Conservation (phyloP, 257 asterid genomes). For the Plantago major region DNA sequence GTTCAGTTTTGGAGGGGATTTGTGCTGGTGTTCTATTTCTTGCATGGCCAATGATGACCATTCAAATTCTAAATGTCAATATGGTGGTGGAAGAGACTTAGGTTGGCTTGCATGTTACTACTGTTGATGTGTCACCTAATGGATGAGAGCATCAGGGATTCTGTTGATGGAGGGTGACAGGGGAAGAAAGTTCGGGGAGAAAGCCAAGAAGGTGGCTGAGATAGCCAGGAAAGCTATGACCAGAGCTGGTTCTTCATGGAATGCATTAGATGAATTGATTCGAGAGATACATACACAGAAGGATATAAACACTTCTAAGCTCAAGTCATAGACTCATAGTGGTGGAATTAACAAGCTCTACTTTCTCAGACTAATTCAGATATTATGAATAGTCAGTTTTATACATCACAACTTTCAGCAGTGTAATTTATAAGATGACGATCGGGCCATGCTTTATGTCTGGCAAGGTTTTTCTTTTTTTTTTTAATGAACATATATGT, state of each 20-base stretch:
- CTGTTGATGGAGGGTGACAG: constrained; percentile 50
- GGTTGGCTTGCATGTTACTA: constrained; percentile 37
- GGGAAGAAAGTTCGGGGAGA: constrained; percentile 37
- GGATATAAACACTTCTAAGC: no score
- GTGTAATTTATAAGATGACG: no score
- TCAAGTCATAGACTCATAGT: no score
- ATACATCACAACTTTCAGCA: no score
- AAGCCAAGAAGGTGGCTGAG: constrained; percentile 33
- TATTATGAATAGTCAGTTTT: no score
- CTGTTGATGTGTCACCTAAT: constrained; percentile 32
- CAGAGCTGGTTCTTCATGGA: constrained; percentile 70
- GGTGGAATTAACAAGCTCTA: no score
- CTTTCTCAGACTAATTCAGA: no score
- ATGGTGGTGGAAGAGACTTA: constrained; percentile 55
- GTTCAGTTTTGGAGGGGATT: constrained; percentile 55
- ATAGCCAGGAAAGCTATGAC: constrained; percentile 36
- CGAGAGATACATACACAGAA: constrained; percentile 20
- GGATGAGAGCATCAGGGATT: constrained; percentile 45
- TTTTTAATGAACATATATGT: no score
- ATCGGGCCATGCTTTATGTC: no score
- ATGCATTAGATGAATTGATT: constrained; percentile 28
- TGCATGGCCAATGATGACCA: constrained; percentile 86
- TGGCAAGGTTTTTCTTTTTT: no score
- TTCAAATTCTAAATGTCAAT: constrained; percentile 52
- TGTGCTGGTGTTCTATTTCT: constrained; percentile 60